phyloP scores from a whole-genome alignment of 129 eudicot species.

The Arctium lappa region DNA sequence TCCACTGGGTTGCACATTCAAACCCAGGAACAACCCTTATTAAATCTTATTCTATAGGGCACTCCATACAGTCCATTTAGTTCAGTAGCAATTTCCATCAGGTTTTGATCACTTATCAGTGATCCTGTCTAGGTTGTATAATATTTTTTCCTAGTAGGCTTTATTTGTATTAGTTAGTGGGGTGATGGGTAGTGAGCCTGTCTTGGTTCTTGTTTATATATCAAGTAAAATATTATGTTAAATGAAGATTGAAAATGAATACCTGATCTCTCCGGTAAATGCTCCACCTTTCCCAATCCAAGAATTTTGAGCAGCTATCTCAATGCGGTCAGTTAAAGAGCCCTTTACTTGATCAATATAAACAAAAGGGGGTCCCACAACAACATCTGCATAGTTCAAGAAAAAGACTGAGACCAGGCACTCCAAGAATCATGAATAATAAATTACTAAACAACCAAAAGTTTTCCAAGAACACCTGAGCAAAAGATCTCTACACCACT shows the following conservation, averaged over 20 bases:
- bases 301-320: constrained; percentile 92
- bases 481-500: not conserved
- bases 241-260: constrained; percentile 1
- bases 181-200: not conserved
- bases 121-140: not conserved
- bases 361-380: constrained; percentile 90
- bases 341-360: constrained; percentile 94
- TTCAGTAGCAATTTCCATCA: too few relatives aligned
- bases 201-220: not conserved
- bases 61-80: not conserved
- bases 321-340: constrained; percentile 73
- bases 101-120: not conserved
- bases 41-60: not conserved
- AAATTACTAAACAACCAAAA: constrained; percentile 1
- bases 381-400: constrained; percentile 60
- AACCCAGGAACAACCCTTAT: not conserved
- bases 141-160: not conserved
- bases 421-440: constrained; percentile 7
- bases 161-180: not conserved
- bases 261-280: constrained; percentile 97
- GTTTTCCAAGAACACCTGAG: not conserved
- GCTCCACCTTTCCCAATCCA: constrained; percentile 99
- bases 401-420: not conserved
- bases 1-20: too few relatives aligned
- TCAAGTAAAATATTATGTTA: constrained; percentile 4